Evolutionary conservation across 1,284 basidiomycete species (phyloP).

Genomic region (Cutaneotrichosporon sp.): DNA sequence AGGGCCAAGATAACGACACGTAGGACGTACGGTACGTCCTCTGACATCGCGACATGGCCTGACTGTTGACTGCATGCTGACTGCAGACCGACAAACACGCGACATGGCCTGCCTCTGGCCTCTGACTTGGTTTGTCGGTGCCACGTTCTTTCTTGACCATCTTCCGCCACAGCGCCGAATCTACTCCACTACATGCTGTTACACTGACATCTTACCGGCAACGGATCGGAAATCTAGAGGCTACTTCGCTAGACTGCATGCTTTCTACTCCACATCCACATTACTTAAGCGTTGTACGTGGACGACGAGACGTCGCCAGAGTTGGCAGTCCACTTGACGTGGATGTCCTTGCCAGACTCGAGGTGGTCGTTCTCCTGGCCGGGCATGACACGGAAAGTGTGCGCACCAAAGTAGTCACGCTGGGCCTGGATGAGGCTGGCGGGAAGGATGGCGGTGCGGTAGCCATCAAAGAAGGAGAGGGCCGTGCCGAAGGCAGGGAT

Average conservation of each 20-base stretch:
- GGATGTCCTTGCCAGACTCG: constrained; percentile 77
- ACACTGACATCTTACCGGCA: neutral
- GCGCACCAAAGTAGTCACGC: constrained; percentile 59
- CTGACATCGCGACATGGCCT: too few species aligned
- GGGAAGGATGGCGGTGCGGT: constrained; percentile 77
- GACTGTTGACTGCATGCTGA: too few species aligned
- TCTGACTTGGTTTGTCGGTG: too few species aligned
- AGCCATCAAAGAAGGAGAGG: constrained; percentile 98
- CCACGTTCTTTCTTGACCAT: too few species aligned
- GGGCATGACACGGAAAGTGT: constrained; percentile 87
- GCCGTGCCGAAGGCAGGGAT: constrained; percentile 94
- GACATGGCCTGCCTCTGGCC: too few species aligned
- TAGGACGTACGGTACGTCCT: too few species aligned
- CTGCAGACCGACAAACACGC: too few species aligned
- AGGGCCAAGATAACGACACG: too few species aligned
- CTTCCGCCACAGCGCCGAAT: too few species aligned
- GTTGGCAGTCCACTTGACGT: constrained; percentile 54
- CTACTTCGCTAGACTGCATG: neutral
- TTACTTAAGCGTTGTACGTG: constrained; percentile 75
- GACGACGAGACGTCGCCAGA: constrained; percentile 66
- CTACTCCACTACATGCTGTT: too few species aligned
- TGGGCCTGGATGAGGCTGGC: constrained; percentile 95
- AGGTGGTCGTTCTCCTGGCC: constrained; percentile 81
- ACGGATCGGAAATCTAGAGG: too few species aligned
- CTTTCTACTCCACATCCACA: neutral